Percentiles rank a stretch among this genome's conserved stretches.
Conservation (phyloP, 202 grass and related monocot genomes). For the Cymbopogon flexuosus region DNA sequence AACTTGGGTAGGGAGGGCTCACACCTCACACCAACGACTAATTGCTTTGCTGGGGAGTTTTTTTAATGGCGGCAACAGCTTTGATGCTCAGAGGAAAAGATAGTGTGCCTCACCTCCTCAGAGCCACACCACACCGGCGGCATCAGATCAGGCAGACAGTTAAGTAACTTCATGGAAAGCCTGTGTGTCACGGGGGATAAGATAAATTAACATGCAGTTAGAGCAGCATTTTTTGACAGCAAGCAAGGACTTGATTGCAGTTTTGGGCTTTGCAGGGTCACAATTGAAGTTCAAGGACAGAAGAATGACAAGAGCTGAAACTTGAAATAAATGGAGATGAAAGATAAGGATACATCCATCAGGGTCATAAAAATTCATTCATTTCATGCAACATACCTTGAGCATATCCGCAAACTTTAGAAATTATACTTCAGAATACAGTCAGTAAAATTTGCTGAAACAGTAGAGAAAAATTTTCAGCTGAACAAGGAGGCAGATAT, state of each 20-base stretch:
- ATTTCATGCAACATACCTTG: neutral
- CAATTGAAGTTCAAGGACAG: slow-evolving; percentile 21
- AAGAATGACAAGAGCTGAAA: neutral
- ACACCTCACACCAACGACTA: slow-evolving; percentile 38
- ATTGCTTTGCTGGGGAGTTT: slow-evolving; percentile 5
- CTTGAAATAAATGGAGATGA: neutral
- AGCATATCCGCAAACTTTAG: neutral
- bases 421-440: neutral
- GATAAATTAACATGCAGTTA: slow-evolving; percentile 34
- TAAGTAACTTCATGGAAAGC: slow-evolving; percentile 51
- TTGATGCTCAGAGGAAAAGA: slow-evolving; percentile 43
- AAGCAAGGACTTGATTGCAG: slow-evolving; percentile 24
- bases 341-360: neutral
- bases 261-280: slow-evolving; percentile 13
- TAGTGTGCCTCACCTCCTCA: slow-evolving; percentile 20
- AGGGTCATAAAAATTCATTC: neutral
- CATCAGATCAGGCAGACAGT: slow-evolving; percentile 19
- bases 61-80: slow-evolving; percentile 45
- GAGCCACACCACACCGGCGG: neutral
- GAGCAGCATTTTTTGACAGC: slow-evolving; percentile 28
- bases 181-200: slow-evolving; percentile 38
- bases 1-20: slow-evolving; percentile 15
- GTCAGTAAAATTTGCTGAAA: neutral
- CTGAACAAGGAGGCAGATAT: neutral
- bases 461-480: neutral